Evolutionary conservation across 768 basidiomycete genomes (phyloP), one percentile per base, ranked within the genome.

Genomic region (Coprinellus micaceus): DNA sequence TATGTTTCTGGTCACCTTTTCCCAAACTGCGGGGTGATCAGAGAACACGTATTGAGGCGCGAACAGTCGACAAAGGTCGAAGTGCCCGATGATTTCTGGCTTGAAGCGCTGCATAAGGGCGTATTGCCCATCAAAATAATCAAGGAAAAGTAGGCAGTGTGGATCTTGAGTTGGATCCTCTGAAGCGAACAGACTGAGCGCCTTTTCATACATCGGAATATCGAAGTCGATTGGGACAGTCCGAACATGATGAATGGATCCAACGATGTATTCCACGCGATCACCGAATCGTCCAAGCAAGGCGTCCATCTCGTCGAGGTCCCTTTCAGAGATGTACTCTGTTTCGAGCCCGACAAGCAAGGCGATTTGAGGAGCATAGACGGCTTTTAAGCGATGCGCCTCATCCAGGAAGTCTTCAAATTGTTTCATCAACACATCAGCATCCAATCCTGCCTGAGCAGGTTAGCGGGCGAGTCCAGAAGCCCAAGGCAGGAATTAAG

Each of bases 171-270:
- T 57, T 36, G 65, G 56, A 50, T 67, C 62, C 21, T 60, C 52
- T 57, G 33, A 26, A 10, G 68, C 61, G 58, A 76, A 72, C 61
- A 74, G 75, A 49, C 67, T 69, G 55, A 96, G 66, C 6, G 88
- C 84, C 47, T 69, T 74, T 54, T 82, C 73, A 76, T 83, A 96
- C 9, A 88, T 93, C 24, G 72, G 62, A 37, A 76, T 63, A 73
- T 97, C 93, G 62, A 98, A 94, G 72, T 99, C 97, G 71, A 99
- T 96, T 7, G 95, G 93, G 39, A 90, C 81, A 21, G 74, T 78
- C 66, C 86, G 82, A 69, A 94, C 93, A 64, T 98, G 96, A 68
- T 99, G 97, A 6, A 99, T 77, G 30, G 89, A 91, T 24, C 97
- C 96, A 52, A 98, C 91, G 65, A 98, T 66, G 70, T 93, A 98